These are phyloP conservation scores for Funneliformis mosseae DNA, from an alignment of 192 early-diverging fungal genomes.

Conservation along the genomic window DNA sequence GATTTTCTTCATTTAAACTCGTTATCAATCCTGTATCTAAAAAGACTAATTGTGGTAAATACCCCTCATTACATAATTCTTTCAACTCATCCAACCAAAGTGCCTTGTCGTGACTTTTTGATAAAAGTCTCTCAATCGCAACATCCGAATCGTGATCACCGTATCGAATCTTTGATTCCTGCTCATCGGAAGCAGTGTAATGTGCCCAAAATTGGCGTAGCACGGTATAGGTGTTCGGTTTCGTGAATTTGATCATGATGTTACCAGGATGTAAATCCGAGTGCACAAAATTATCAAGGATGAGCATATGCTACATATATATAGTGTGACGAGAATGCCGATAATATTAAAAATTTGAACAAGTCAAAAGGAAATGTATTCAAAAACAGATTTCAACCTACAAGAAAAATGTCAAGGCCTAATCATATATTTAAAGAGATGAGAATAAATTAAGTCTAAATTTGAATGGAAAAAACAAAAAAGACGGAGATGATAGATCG, in stretches of 20 bases:
- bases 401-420: constrained; percentile 72
- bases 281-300: constrained; percentile 93
- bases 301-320: constrained; percentile 84
- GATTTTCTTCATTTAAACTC: constrained; percentile 68
- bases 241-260: constrained; percentile 81
- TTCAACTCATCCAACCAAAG: constrained; percentile 49
- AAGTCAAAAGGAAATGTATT: constrained; percentile 16
- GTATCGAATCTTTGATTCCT: not conserved
- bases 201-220: constrained; percentile 49
- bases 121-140: constrained; percentile 44
- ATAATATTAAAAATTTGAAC: constrained; percentile 18
- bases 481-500: too few relatives aligned
- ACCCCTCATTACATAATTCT: constrained; percentile 66
- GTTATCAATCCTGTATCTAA: constrained; percentile 94
- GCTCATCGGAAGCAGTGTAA: constrained; percentile 31
- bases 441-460: not conserved
- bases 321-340: not conserved
- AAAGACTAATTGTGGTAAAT: constrained; percentile 75
- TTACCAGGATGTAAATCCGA: constrained; percentile 96
- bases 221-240: constrained; percentile 55
- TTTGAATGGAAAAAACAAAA: constrained; percentile 6
- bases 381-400: constrained; percentile 29
- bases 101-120: constrained; percentile 43
- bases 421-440: constrained; percentile 2
- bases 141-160: constrained; percentile 40